Evolutionary conservation across 805 yeast species (phyloP).

Genomic region (Pichia manshurica): DNA sequence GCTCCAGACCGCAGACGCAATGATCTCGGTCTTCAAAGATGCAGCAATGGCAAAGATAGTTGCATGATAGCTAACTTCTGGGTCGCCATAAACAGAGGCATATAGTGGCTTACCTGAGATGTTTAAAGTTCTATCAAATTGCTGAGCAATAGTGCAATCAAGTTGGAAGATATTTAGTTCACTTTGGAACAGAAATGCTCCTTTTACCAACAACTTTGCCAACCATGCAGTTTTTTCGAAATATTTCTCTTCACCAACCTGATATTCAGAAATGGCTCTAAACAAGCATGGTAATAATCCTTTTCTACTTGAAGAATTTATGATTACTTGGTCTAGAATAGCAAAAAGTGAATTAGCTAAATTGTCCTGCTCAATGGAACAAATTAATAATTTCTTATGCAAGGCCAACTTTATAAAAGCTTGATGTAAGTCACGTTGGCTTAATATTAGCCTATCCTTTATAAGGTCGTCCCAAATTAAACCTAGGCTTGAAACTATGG

Average conservation of each 20-base stretch:
- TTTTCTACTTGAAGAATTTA: slow-evolving; percentile 55
- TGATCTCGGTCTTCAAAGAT: slow-evolving; percentile 26
- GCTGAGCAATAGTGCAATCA: slow-evolving; percentile 49
- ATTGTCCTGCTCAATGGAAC: slow-evolving; percentile 29
- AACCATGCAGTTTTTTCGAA: slow-evolving; percentile 49
- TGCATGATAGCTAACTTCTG: slow-evolving; percentile 51
- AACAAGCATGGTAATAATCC: slow-evolving; percentile 60
- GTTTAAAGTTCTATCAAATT: slow-evolving; percentile 43
- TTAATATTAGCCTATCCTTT: slow-evolving; percentile 54
- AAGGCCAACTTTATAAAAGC: slow-evolving; percentile 47
- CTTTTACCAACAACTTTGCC: slow-evolving; percentile 39
- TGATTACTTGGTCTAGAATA: slow-evolving; percentile 41
- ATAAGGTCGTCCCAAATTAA: slow-evolving; percentile 55
- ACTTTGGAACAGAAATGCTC: slow-evolving; percentile 47
- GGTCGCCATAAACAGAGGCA: slow-evolving; percentile 45
- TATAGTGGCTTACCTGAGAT: slow-evolving; percentile 38
- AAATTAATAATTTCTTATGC: slow-evolving; percentile 35
- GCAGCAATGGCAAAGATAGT: slow-evolving; percentile 44
- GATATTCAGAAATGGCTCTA: slow-evolving; percentile 39
- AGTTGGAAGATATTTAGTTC: slow-evolving; percentile 51
- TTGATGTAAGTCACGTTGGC: slow-evolving; percentile 60
- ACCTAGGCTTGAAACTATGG: slow-evolving; percentile 32
- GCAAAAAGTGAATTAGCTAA: slow-evolving; percentile 27
- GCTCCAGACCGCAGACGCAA: slow-evolving; percentile 31
- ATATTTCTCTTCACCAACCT: slow-evolving; percentile 25